phyloP scores from a whole-genome alignment of 2,329 filamentous ascomycete species.

The Fusarium zealandicum region DNA sequence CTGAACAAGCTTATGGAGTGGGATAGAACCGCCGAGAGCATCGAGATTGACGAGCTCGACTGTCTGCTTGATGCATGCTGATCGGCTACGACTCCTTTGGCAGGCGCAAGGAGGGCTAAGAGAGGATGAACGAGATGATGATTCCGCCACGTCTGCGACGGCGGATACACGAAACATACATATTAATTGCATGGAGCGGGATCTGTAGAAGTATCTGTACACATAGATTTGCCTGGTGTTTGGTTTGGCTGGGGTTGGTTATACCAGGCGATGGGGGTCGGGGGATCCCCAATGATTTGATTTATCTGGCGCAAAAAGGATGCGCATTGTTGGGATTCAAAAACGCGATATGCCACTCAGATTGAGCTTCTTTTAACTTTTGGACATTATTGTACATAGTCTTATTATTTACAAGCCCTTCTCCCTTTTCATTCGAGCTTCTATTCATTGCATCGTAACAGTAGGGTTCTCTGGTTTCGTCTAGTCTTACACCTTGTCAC shows the following conservation, averaged over 20 bases:
- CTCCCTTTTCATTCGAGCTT: conserved; percentile 17
- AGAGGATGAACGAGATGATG: conserved; percentile 34
- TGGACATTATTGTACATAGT: conserved; percentile 39
- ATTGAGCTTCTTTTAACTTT: conserved; percentile 30
- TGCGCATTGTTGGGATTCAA: conserved; percentile 19
- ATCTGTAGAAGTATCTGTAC: conserved; percentile 44
- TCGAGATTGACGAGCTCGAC: conserved; percentile 93
- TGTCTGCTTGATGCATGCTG: conserved; percentile 80
- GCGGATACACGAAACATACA: conserved; percentile 36
- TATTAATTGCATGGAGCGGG: conserved; percentile 39
- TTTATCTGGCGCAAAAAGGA: conserved; percentile 32
- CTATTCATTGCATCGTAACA: conserved; percentile 18
- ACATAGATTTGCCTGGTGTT: conserved; percentile 40
- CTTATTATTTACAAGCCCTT: conserved; percentile 33
- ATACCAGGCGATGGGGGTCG: conserved; percentile 35
- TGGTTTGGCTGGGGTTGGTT: conserved; percentile 30
- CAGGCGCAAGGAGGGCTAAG: conserved; percentile 30
- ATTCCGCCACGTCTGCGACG: conserved; percentile 38
- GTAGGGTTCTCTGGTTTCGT: background rate
- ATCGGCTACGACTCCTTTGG: conserved; percentile 36
- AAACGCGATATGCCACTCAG: conserved; percentile 41
- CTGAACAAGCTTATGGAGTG: conserved; percentile 56
- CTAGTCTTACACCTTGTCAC: conserved; percentile 28
- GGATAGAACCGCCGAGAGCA: conserved; percentile 81
- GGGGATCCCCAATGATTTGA: conserved; percentile 23